These are phyloP conservation scores for Lagenaria siceraria DNA, from an alignment of 306 rosid species.

Conservation along the genomic window DNA sequence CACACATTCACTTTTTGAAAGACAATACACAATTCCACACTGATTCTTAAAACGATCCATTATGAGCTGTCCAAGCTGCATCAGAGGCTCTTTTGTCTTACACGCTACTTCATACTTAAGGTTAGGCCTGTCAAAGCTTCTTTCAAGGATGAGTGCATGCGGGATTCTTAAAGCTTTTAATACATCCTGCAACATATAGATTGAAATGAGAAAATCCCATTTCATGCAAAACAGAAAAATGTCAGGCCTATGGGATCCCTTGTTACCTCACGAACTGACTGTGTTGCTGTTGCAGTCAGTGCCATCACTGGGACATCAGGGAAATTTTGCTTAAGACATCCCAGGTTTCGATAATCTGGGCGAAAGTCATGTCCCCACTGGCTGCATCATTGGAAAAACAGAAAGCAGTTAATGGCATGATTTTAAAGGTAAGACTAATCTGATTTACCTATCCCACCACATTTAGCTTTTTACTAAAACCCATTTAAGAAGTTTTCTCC, in stretches of 20 bases:
- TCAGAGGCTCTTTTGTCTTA: conserved; percentile 67
- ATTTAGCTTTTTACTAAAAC: not conserved
- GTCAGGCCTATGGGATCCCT: not conserved
- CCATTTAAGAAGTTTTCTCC: not conserved
- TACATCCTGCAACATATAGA: conserved; percentile 55
- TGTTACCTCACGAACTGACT: conserved; percentile 65
- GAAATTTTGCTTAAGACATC: conserved; percentile 75
- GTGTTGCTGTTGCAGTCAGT: conserved; percentile 95
- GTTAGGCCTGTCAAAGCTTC: conserved; percentile 94
- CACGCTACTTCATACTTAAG: conserved; percentile 77
- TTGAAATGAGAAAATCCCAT: not conserved
- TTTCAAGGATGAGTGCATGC: conserved; percentile 74
- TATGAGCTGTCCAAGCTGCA: conserved; percentile 61
- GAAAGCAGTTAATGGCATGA: not conserved
- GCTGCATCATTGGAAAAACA: conserved; percentile 29
- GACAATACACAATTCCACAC: conserved; percentile 86
- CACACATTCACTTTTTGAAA: conserved; percentile 82
- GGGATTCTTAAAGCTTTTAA: conserved; percentile 73
- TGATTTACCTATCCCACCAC: not conserved
- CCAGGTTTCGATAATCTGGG: conserved; percentile 83
- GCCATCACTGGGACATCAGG: conserved; percentile 87
- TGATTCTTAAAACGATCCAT: conserved; percentile 55
- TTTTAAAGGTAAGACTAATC: not conserved
- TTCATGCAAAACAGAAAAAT: not conserved
- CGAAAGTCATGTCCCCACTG: conserved; percentile 99